phyloP scores from a whole-genome alignment of 192 early-diverging fungal species.

The Coemansia sp. region DNA sequence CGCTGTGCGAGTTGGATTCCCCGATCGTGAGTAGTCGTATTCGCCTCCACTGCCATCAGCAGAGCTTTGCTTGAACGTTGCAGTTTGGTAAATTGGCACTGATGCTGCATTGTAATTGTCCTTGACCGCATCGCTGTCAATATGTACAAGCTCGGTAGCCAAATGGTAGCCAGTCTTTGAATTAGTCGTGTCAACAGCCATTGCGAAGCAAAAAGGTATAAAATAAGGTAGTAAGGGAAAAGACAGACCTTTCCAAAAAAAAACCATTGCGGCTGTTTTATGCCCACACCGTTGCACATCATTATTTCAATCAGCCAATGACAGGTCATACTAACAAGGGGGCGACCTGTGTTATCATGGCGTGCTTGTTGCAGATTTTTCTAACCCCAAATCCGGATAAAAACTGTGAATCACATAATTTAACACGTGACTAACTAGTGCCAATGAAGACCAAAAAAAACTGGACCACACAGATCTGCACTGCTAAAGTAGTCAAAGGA shows the following conservation, averaged over 20 bases:
- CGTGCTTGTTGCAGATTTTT: slow-evolving; percentile 10
- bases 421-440: too few relatives aligned
- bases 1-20: slow-evolving; percentile 95
- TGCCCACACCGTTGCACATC: not conserved
- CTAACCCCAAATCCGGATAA: not conserved
- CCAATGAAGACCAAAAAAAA: too few relatives aligned
- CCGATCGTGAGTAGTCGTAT: slow-evolving; percentile 95
- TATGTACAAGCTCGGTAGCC: slow-evolving; percentile 73
- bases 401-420: not conserved
- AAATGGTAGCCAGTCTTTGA: slow-evolving; percentile 55
- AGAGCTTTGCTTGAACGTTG: slow-evolving; percentile 90
- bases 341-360: slow-evolving; percentile 8
- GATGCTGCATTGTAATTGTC: slow-evolving; percentile 90
- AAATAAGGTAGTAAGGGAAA: not conserved
- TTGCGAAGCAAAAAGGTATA: slow-evolving; percentile 1
- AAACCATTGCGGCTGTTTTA: not conserved
- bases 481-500: too few relatives aligned
- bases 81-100: slow-evolving; percentile 97
- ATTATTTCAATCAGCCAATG: not conserved
- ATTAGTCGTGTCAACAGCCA: slow-evolving; percentile 7
- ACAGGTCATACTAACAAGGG: slow-evolving; percentile 1
- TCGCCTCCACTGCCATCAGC: slow-evolving; percentile 77
- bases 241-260: not conserved
- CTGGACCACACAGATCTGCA: too few relatives aligned
- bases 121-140: slow-evolving; percentile 64